Conservation (phyloP, 2,329 filamentous ascomycete species). For the Botrytis tulipae region DNA sequence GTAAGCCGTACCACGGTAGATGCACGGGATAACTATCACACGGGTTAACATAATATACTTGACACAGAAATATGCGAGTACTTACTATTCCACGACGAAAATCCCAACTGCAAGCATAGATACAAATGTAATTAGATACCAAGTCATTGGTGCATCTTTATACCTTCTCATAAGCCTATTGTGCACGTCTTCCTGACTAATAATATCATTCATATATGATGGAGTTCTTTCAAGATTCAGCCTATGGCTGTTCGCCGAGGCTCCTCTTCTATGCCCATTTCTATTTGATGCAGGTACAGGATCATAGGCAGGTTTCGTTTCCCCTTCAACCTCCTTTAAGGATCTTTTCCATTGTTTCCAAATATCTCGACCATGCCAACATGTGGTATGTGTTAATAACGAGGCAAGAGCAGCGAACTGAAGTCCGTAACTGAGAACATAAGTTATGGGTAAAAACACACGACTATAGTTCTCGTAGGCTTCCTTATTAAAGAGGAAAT, state of each 20-base stretch:
- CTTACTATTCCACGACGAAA: slow-evolving; percentile 80
- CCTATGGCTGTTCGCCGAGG: slow-evolving; percentile 15
- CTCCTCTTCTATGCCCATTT: slow-evolving; percentile 19
- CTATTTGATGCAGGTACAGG: slow-evolving; percentile 41
- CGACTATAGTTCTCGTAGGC: slow-evolving; percentile 80
- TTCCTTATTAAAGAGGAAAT: slow-evolving; percentile 74
- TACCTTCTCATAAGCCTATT: slow-evolving; percentile 81
- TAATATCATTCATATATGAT: slow-evolving; percentile 49
- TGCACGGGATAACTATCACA: slow-evolving; percentile 67
- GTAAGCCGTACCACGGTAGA: slow-evolving; percentile 81
- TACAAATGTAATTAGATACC: slow-evolving; percentile 75
- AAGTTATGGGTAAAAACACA: slow-evolving; percentile 83
- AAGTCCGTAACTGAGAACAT: slow-evolving; percentile 80
- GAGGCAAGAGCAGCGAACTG: slow-evolving; percentile 82
- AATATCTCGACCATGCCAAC: slow-evolving; percentile 84
- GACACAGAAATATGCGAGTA: slow-evolving; percentile 27
- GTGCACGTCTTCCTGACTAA: slow-evolving; percentile 77
- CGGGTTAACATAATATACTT: neutral
- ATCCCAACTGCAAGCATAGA: slow-evolving; percentile 77
- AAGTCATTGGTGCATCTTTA: slow-evolving; percentile 74
- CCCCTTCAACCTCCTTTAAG: slow-evolving; percentile 59
- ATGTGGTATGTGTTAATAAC: slow-evolving; percentile 74
- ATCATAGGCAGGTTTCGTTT: slow-evolving; percentile 52
- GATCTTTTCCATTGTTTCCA: slow-evolving; percentile 72
- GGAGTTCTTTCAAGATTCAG: slow-evolving; percentile 40